Base-by-base conservation (phyloP, 163 green algal species). In the Prototheca cutis region DNA sequence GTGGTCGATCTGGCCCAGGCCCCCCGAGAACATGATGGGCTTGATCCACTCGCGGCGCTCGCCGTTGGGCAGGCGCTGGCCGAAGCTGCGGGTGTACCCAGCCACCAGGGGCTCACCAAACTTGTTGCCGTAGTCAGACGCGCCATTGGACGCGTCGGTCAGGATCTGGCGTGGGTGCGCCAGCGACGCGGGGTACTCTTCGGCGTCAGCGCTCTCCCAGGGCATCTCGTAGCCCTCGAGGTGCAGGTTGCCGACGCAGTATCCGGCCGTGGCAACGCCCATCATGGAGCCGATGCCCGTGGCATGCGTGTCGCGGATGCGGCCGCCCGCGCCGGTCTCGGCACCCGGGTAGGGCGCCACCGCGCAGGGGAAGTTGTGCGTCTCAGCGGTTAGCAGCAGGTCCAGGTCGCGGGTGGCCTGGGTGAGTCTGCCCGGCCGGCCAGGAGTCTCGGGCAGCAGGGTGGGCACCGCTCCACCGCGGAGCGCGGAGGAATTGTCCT, bases 121-220 rank as follows among this genome's bases (percentile, higher is more conserved):
- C 81, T 99, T 99, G 85, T 99, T 99, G 66, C 93, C 93, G 60
- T 99, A 99, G 75, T 99, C 93, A 8, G 79, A 94, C 39, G 93
- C 93, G 32, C 93, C 93, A 70, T 99, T 95, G 67, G 81, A 94
- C 19, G 93, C 90, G 60, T 99, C 93, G 30, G 96, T 94, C 17
- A 99, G 75, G 59, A 99, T 97, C 77, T 97, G 71, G 29, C 73
- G 64, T 3, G 93, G 92, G 3, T 80, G 74, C 17, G 91, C 91
- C 54, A 98, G 79, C 63, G 78, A 92, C 17, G 79, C 66, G 2
- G 90, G 90, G 75, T 97, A 97, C 8, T 23, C 48, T n/a, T n/a
- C n/a, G 7, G 6, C n/a, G 24, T 10, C 7, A 25, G 55, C 59
- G 63, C 95, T 77, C 63, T 97, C 89, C 66, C 80, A 82, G 0